Conservation (phyloP, 148 eudicot genomes). For the Rhododendron molle region DNA sequence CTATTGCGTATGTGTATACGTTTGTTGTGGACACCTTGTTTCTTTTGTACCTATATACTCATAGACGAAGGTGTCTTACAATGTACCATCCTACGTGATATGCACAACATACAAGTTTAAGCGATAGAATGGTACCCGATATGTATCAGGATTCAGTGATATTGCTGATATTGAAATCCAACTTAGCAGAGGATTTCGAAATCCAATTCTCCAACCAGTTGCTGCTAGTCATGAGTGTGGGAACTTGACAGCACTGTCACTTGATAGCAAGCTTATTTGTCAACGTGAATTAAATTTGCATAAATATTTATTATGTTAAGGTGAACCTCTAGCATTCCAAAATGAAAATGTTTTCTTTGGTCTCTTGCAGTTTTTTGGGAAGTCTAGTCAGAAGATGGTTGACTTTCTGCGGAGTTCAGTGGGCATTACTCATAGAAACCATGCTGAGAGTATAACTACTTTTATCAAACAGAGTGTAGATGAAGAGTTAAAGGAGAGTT, state of each 20-base stretch:
- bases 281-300: neutral
- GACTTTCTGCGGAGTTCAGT: constrained; percentile 77
- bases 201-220: neutral
- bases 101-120: neutral
- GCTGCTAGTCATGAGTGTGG: neutral
- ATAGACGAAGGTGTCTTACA: no score
- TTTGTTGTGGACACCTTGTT: neutral
- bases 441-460: constrained; percentile 90
- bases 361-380: constrained; percentile 61
- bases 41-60: neutral
- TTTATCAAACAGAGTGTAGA: constrained; percentile 79
- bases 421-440: constrained; percentile 84
- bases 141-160: neutral
- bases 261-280: neutral
- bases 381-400: constrained; percentile 80
- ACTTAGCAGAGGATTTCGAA: neutral
- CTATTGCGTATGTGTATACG: neutral
- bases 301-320: neutral
- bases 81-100: neutral
- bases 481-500: constrained; percentile 63
- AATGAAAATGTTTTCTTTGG: neutral
- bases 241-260: neutral
- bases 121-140: neutral
- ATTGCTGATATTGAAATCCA: neutral
- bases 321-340: neutral